phyloP scores from a whole-genome alignment of 129 eudicot species.

The carrot (Daucus carota) region DH1_v3.0 NC_030389.2:44546501-44547000 shows the following conservation, averaged over 20 bases:
- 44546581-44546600: not conserved
- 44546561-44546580: conserved; percentile 44
- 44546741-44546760: not conserved
- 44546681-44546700: not conserved
- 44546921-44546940: conserved; percentile 90
- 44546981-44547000: conserved; percentile 92
- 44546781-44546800: conserved; percentile 60
- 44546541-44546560: conserved; percentile 29
- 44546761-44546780: not conserved
- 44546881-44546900: conserved; percentile 71
- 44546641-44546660: not conserved
- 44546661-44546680: not conserved
- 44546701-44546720: not conserved
- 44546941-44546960: conserved; percentile 78
- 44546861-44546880: conserved; percentile 61
- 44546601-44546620: not conserved
- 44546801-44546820: conserved; percentile 49
- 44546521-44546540: conserved; percentile 23
- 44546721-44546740: not conserved
- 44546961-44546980: conserved; percentile 69
- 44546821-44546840: conserved; percentile 46
- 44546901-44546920: conserved; percentile 80
- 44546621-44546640: not conserved
- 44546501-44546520: conserved; percentile 23
- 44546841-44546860: conserved; percentile 56